phyloP scores from a whole-genome alignment of 2,329 filamentous ascomycete species.

The Arthrobotrys iridis region DNA sequence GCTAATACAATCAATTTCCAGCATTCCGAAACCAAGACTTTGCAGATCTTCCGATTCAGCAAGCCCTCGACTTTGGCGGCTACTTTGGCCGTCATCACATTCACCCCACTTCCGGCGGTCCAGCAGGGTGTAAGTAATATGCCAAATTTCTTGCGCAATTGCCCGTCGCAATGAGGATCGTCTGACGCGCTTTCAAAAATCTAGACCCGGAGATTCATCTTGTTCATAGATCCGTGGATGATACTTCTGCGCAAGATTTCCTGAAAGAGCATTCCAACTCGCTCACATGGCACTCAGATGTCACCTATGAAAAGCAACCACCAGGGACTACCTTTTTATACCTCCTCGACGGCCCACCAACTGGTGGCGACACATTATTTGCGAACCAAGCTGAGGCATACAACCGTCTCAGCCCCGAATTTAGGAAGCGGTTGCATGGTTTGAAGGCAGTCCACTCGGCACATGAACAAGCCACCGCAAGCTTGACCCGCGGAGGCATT shows the following conservation, averaged over 20 bases:
- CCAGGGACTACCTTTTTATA: conserved; percentile 91
- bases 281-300: conserved; percentile 88
- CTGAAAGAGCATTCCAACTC: conserved; percentile 78
- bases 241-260: conserved; percentile 71
- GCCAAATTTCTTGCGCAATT: not conserved
- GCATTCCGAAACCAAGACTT: conserved; percentile 81
- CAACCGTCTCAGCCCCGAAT: conserved; percentile 78
- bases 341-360: conserved; percentile 72
- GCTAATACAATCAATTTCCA: not conserved
- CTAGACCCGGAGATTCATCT: conserved; percentile 77
- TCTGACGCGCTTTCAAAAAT: not conserved
- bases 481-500: conserved; percentile 73
- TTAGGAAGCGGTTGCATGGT: conserved; percentile 82
- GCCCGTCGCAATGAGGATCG: not conserved
- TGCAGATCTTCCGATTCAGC: conserved; percentile 73
- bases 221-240: conserved; percentile 76
- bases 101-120: conserved; percentile 79
- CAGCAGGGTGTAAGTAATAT: conserved; percentile 66
- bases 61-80: conserved; percentile 74
- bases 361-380: conserved; percentile 87
- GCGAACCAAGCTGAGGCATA: conserved; percentile 83
- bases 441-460: conserved; percentile 83
- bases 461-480: conserved; percentile 79
- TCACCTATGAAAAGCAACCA: conserved; percentile 87
- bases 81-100: conserved; percentile 87